Evolutionary conservation across 2,329 filamentous ascomycete species (phyloP).

Genomic region (Verticillium albo-atrum): DNA sequence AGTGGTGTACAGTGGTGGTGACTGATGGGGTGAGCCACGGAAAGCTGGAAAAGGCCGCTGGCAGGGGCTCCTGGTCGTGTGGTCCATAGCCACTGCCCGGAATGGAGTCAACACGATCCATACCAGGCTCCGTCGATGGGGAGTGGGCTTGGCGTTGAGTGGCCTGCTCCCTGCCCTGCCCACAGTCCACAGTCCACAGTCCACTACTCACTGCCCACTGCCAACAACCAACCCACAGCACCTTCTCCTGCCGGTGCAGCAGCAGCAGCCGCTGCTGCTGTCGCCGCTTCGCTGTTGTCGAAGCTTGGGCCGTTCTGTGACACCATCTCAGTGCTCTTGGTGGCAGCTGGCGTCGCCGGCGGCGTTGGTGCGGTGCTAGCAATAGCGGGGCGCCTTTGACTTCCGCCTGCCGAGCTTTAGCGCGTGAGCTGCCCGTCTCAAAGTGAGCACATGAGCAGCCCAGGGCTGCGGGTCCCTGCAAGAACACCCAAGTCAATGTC

Average conservation of each 20-base stretch:
- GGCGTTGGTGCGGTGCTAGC: neutral
- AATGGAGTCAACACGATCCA: neutral
- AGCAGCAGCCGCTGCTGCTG: neutral
- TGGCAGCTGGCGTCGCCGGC: neutral
- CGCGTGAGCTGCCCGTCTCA: slow-evolving; percentile 32
- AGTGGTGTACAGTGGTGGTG: neutral
- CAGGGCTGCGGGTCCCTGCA: slow-evolving; percentile 30
- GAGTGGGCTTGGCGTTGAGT: neutral
- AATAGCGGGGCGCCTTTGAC: slow-evolving; percentile 14
- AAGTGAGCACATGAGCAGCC: slow-evolving; percentile 44
- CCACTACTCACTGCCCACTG: too few species aligned
- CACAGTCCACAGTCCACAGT: too few species aligned
- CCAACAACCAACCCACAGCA: too few species aligned
- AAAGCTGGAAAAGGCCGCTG: neutral
- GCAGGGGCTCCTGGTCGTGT: neutral
- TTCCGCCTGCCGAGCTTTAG: slow-evolving; percentile 34
- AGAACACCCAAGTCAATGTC: slow-evolving; percentile 3
- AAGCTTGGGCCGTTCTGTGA: neutral
- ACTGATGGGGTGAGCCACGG: neutral
- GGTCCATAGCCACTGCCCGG: neutral
- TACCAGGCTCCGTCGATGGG: neutral
- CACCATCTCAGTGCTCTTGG: neutral
- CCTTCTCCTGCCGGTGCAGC: too few species aligned
- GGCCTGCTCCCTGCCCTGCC: neutral
- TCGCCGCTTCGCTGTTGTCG: neutral